Percentiles rank a stretch among this genome's conserved stretches.
Evolutionary conservation across 2,329 filamentous ascomycete genomes (phyloP).

Genomic region (Paecilomyces fulvus): DNA sequence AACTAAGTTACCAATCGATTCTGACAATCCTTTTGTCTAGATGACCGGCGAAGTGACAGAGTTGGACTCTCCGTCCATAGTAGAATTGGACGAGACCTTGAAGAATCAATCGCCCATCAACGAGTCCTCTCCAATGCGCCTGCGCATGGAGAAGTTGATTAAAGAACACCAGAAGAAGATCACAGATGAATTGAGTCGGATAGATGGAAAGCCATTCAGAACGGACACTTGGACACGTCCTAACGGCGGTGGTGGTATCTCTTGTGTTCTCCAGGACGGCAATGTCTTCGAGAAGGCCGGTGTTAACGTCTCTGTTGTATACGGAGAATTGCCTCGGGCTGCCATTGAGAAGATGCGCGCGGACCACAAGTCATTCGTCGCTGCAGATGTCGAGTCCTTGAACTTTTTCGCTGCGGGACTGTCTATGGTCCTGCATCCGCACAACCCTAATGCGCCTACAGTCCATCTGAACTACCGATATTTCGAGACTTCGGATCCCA

Average conservation of each 20-base stretch:
- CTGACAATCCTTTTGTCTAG: slow-evolving; percentile 9
- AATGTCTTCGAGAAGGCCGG: slow-evolving; percentile 97
- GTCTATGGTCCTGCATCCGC: slow-evolving; percentile 85
- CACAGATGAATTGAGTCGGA: slow-evolving; percentile 67
- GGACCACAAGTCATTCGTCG: slow-evolving; percentile 83
- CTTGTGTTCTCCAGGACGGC: slow-evolving; percentile 89
- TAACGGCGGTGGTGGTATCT: slow-evolving; percentile 85
- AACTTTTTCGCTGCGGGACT: slow-evolving; percentile 94
- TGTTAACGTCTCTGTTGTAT: slow-evolving; percentile 90
- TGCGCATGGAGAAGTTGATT: slow-evolving; percentile 96
- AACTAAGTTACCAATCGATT: not conserved
- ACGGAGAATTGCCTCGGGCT: slow-evolving; percentile 76
- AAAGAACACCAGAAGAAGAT: slow-evolving; percentile 87
- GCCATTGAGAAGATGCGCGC: slow-evolving; percentile 90
- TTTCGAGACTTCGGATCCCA: slow-evolving; percentile 86
- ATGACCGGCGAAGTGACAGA: slow-evolving; percentile 30
- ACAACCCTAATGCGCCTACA: slow-evolving; percentile 93
- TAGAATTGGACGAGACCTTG: slow-evolving; percentile 71
- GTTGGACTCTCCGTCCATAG: slow-evolving; percentile 54
- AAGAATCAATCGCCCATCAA: slow-evolving; percentile 72
- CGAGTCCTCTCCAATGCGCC: slow-evolving; percentile 80
- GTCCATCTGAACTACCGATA: slow-evolving; percentile 98
- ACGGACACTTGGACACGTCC: slow-evolving; percentile 80
- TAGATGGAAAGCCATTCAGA: slow-evolving; percentile 76
- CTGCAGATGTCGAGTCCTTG: slow-evolving; percentile 67